These are phyloP conservation scores for Leptographium wingfieldii DNA, from an alignment of 2,329 filamentous ascomycete species.

Conservation along the genomic window DNA sequence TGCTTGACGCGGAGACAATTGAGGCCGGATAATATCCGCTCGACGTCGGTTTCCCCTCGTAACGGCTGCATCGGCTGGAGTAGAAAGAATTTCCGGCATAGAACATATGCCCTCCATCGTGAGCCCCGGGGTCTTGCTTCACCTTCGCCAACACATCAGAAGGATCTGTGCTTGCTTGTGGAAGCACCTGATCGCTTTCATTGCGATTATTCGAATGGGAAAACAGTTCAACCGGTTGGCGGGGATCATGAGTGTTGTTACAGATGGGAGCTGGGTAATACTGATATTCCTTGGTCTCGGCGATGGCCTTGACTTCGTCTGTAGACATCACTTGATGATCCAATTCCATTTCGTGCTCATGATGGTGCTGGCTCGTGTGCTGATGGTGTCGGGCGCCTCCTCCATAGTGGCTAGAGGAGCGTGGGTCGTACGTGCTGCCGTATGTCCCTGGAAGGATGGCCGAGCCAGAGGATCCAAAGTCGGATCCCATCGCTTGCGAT, in stretches of 20 bases:
- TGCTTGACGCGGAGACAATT: constrained; percentile 31
- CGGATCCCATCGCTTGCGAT: constrained; percentile 26
- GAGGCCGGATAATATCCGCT: constrained; percentile 41
- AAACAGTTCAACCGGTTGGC: constrained; percentile 37
- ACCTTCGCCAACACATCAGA: constrained; percentile 25
- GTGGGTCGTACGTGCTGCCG: constrained; percentile 25
- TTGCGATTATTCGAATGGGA: constrained; percentile 20
- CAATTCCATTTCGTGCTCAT: constrained; percentile 34
- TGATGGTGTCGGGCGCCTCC: constrained; percentile 26
- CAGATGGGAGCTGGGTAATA: constrained; percentile 41
- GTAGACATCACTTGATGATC: constrained; percentile 35
- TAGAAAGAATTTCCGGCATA: constrained; percentile 28
- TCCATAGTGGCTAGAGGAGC: constrained; percentile 27
- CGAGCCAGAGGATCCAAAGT: constrained; percentile 24
- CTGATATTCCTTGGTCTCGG: constrained; percentile 37
- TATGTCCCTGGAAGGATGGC: constrained; percentile 28
- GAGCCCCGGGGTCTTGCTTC: constrained; percentile 29
- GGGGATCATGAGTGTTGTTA: constrained; percentile 30
- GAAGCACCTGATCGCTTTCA: constrained; percentile 19
- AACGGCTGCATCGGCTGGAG: constrained; percentile 32
- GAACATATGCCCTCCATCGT: constrained; percentile 28
- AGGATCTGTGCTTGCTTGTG: constrained; percentile 16
- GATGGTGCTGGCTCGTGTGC: background rate
- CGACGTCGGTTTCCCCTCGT: constrained; percentile 39
- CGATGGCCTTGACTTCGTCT: constrained; percentile 38